These are phyloP conservation scores for Ilex asprella DNA, from an alignment of 257 asterid species.

Conservation along the genomic window DNA sequence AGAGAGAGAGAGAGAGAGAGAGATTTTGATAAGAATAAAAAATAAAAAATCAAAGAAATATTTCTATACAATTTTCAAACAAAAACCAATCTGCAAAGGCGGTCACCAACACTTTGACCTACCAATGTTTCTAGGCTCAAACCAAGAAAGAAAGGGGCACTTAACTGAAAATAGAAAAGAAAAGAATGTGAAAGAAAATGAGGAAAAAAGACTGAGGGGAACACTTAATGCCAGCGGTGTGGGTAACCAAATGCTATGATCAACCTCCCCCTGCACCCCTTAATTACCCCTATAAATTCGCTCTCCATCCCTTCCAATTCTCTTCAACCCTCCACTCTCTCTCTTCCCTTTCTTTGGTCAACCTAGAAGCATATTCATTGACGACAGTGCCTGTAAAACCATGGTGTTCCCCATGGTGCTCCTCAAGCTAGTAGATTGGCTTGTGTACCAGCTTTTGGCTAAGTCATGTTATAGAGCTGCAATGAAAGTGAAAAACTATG, in stretches of 20 bases:
- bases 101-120: constrained; percentile 52
- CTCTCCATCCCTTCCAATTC: constrained; percentile 17
- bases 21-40: neutral
- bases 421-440: constrained; percentile 43
- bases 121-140: constrained; percentile 25
- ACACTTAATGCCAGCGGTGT: constrained; percentile 54
- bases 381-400: constrained; percentile 25
- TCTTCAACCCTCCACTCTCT: constrained; percentile 15
- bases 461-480: constrained; percentile 62
- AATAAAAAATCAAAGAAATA: neutral
- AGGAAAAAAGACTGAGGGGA: constrained; percentile 13
- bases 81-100: constrained; percentile 7
- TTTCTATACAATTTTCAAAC: neutral
- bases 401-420: constrained; percentile 64
- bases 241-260: constrained; percentile 48
- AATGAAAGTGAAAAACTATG: constrained; percentile 44
- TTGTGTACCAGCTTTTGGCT: constrained; percentile 55
- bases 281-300: constrained; percentile 50
- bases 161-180: neutral
- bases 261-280: constrained; percentile 34
- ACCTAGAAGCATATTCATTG: neutral
- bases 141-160: neutral
- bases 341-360: neutral
- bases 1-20: too few species aligned
- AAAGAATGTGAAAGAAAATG: constrained; percentile 16